Evolutionary conservation across 371 early-diverging fungal species (phyloP), one percentile per base, ranked within the genome.

Genomic region (Mycotypha africana): DNA sequence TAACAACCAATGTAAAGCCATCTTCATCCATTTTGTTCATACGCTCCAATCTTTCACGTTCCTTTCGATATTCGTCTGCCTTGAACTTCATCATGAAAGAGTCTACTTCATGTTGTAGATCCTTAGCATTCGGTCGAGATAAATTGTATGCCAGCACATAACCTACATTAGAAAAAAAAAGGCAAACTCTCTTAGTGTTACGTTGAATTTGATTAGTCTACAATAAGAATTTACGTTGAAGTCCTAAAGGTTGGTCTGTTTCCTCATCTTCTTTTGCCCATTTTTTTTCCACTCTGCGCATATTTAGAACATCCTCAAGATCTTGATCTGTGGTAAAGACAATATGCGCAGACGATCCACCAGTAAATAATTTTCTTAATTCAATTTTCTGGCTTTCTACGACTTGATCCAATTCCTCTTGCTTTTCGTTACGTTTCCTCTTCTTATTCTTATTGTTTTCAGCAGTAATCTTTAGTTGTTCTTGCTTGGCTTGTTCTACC

Each of bases 21-120:
- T 96, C 97, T n/a, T 85, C 94, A 49, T 96, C 97, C 57, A 92
- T 88, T 55, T 82, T 70, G 54, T 92, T 91, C 60, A 67, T 72
- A 34, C 78, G 63, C 31, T 77, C 78, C 45, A 71, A 53, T 35
- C 76, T 66, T 40, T 69, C 75, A 56, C 78, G 71, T 56, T 85
- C 85, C 37, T 78, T 74, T 45, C 82, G 81, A 38, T 81, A 79
- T 60, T 92, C 88, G 45, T 84, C 76, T n/a, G 80, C 81, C 47
- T 91, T 88, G 51, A 91, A 94, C 52, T 84, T 79, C 14, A 67
- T 62, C 81, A 94, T 88, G 55, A 76, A 85, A 22, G 67, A 53
- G 51, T 92, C 86, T 2, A 89, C 87, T 38, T 79, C 64, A 14
- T 60, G 33, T 46, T 86, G 76, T 28, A 93, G 76, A 23, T 55